Evolutionary conservation across 257 asterid species (phyloP), one percentile per base, ranked within the genome.

Genomic region (Lantana camara): DNA sequence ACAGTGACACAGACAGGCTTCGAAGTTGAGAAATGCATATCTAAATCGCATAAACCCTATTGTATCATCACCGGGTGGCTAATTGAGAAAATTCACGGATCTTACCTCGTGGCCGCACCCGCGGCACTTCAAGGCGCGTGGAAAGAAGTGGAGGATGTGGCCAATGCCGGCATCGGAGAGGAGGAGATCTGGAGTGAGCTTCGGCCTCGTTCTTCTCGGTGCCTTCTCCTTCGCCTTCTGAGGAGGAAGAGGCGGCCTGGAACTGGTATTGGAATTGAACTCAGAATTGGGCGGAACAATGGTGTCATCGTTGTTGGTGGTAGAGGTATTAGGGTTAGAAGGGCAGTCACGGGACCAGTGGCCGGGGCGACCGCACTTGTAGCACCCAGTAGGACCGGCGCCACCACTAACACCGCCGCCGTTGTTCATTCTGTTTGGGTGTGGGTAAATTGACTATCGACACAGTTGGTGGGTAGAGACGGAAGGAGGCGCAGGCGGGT

Each of bases 341-440:
- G 96, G 95, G 56, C 98, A 93, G 75, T 93, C 98, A 12, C 97
- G 90, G 15, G 98, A 85, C 98, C 98, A 93, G 71, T 93, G 98
- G 19, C 98, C 96, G 2, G 98, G 97, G 5, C 97, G 87, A 38
- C 95, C 95, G 72, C 98, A 93, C 80, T 90, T 93, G 88, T 85
- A 93, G 79, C 98, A 93, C 9, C 98, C 97, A 0, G 97, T 93
- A 3, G 98, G 94, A 42, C 74, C 96, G 21, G 85, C 80, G 63
- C 74, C 74, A 2, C 87, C 77, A 14, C 72, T 67, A 14, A 57
- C 77, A 49, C 83, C 79, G 49, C 76, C 79, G 52, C 69, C 57
- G 15, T 70, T 73, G 21, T 73, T 83, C 91, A 80, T 81, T 63
- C 49, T 74, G 60, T 64, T 12, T 22, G 55, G 27, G 32, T 50